Evolutionary conservation across 139 green algal genomes (phyloP), one percentile per base, ranked within the genome.

Genomic region (Diplosphaera chodatii): DNA sequence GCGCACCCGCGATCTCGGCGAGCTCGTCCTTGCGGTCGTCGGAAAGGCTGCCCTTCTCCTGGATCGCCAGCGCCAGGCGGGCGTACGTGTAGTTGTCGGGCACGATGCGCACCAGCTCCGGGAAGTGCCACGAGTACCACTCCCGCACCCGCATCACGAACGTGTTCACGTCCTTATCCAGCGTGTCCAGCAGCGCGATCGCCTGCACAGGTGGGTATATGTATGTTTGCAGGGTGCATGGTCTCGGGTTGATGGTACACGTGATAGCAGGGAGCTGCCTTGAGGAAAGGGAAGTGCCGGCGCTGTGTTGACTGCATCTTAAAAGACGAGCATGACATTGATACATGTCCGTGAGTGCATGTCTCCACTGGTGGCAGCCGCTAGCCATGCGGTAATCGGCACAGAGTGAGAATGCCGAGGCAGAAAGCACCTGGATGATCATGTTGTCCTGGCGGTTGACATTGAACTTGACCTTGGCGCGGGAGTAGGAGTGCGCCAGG

Each of bases 131-230:
- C 4, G 80, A 89, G 86, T 98, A 99, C 94, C 94, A 99, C 81
- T 99, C 94, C 31, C 94, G 82, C 71, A 99, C 93, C 34, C 95
- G 86, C 95, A 99, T 99, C 25, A 97, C 88, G 85, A 98, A 99
- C 2, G 95, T 99, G 92, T 99, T 99, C 76, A 99, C 84, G 81
- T 99, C 95, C 82, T 97, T 98, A 85, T 99, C 95, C 31, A 99
- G 81, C 2, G 93, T 98, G 88, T 99, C 95, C 63, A 99, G 82
- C 75, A 99, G 84, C 6, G 86, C 88, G 70, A 99, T 99, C 72
- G 93, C 92, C 85, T 98, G 94, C 55, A 59, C 33, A 29, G 23
- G 18, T 48, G 37, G 13, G n/a, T n/a, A n/a, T n/a, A n/a, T n/a
- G n/a, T n/a, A n/a, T n/a, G n/a, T n/a, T n/a, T n/a, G n/a, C n/a